These are phyloP conservation scores for Collybiopsis confluens DNA, from an alignment of 768 basidiomycete genomes.

Conservation along the genomic window DNA sequence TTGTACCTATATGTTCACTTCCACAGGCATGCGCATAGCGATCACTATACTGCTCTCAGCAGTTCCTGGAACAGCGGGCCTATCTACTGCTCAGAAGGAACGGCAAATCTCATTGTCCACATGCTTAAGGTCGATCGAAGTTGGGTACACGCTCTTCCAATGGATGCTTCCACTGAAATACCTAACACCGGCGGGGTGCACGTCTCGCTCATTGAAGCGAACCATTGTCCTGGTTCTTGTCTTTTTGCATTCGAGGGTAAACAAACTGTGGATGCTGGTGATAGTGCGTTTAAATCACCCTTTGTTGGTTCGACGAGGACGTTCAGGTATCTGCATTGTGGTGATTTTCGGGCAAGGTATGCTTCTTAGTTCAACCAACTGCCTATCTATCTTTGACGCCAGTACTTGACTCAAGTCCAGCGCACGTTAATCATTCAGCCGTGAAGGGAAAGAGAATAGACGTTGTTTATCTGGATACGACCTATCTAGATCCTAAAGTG, in stretches of 20 bases:
- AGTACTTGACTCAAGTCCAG: constrained; percentile 40
- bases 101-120: constrained; percentile 87
- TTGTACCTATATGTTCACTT: constrained; percentile 11
- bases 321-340: constrained; percentile 94
- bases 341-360: constrained; percentile 77
- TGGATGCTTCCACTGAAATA: constrained; percentile 69
- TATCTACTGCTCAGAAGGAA: constrained; percentile 94
- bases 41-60: constrained; percentile 92
- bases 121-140: constrained; percentile 86
- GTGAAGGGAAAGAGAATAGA: constrained; percentile 81
- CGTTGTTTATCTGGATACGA: constrained; percentile 91
- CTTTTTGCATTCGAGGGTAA: constrained; percentile 91
- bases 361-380: neutral
- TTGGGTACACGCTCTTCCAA: constrained; percentile 86
- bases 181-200: constrained; percentile 81
- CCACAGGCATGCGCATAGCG: constrained; percentile 89
- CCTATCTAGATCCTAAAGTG: constrained; percentile 86
- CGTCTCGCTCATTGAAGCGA: constrained; percentile 95
- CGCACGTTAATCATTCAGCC: constrained; percentile 80
- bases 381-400: neutral
- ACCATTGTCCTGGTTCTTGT: constrained; percentile 96
- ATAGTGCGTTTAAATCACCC: constrained; percentile 68
- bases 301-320: constrained; percentile 63
- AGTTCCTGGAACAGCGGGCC: constrained; percentile 86
- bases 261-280: constrained; percentile 87